phyloP scores from a whole-genome alignment of 257 asterid species.

The Jasminum sambac region DNA sequence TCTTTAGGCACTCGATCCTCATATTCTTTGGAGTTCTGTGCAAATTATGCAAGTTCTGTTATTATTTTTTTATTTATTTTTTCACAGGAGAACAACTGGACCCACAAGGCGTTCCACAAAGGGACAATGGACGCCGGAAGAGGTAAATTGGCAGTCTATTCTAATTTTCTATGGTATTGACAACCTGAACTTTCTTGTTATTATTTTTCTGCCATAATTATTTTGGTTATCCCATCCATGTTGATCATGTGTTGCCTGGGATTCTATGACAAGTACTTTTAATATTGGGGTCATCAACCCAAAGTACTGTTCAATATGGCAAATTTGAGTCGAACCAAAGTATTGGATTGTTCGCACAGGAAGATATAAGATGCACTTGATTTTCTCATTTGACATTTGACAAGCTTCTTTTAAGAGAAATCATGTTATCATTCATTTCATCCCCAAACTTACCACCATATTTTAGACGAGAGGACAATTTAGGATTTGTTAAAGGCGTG shows the following conservation, averaged over 20 bases:
- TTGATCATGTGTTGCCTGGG: neutral
- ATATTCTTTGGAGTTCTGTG: neutral
- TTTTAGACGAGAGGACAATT: neutral
- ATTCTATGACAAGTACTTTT: neutral
- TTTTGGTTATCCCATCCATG: neutral
- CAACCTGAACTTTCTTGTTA: too few species aligned
- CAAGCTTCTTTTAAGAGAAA: neutral
- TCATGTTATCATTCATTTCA: neutral
- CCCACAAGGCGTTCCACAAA: conserved; percentile 98
- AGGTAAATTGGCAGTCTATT: conserved; percentile 49
- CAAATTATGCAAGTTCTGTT: neutral
- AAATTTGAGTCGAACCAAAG: neutral
- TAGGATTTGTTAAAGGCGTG: neutral
- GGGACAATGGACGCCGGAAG: conserved; percentile 98
- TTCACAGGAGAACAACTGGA: conserved; percentile 83
- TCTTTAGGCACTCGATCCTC: neutral
- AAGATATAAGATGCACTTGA: neutral
- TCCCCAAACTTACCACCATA: neutral
- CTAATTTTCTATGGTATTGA: neutral
- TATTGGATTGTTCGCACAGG: neutral
- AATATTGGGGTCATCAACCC: neutral
- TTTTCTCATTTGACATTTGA: neutral
- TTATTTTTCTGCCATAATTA: neutral
- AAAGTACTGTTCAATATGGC: neutral
- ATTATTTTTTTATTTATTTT: neutral